phyloP scores from a whole-genome alignment of 345 rosid genomes.

The Pistacia atlantica region DNA sequence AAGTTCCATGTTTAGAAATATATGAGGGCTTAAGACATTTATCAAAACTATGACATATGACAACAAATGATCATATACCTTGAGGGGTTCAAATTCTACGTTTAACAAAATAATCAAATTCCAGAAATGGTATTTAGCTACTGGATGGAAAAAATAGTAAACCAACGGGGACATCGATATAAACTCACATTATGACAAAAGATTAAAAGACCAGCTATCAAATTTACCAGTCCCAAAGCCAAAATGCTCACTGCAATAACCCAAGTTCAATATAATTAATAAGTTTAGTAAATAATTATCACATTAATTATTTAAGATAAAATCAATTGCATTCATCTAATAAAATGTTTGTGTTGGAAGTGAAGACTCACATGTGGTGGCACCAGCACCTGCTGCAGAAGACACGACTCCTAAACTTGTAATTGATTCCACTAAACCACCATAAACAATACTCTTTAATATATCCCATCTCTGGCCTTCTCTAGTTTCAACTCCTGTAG shows the following conservation, averaged over 20 bases:
- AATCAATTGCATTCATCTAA: not conserved
- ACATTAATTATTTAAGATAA: not conserved
- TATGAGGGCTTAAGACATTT: too few species aligned
- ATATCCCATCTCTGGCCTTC: slow-evolving; percentile 48
- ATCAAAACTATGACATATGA: too few species aligned
- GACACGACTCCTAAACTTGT: slow-evolving; percentile 77
- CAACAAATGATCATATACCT: too few species aligned
- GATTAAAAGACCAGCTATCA: slow-evolving; percentile 67
- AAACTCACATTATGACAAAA: slow-evolving; percentile 60
- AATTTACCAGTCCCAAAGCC: slow-evolving; percentile 75
- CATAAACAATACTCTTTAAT: slow-evolving; percentile 75
- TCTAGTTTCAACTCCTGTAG: slow-evolving; percentile 7
- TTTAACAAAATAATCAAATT: too few species aligned
- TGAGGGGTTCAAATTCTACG: too few species aligned
- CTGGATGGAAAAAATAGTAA: too few species aligned
- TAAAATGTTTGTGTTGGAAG: not conserved
- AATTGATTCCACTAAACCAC: slow-evolving; percentile 72
- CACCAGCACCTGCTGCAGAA: slow-evolving; percentile 42
- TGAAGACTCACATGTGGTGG: slow-evolving; percentile 50
- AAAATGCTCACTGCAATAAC: slow-evolving; percentile 66
- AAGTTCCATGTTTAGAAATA: too few species aligned
- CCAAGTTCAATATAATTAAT: too few species aligned
- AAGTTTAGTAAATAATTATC: too few species aligned
- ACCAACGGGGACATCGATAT: too few species aligned
- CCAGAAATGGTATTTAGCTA: too few species aligned